Percentiles rank a stretch among this genome's conserved stretches.
Evolutionary conservation across 176 grass and related monocot genomes (phyloP).

Genomic region (Aegilops bicornis): DNA sequence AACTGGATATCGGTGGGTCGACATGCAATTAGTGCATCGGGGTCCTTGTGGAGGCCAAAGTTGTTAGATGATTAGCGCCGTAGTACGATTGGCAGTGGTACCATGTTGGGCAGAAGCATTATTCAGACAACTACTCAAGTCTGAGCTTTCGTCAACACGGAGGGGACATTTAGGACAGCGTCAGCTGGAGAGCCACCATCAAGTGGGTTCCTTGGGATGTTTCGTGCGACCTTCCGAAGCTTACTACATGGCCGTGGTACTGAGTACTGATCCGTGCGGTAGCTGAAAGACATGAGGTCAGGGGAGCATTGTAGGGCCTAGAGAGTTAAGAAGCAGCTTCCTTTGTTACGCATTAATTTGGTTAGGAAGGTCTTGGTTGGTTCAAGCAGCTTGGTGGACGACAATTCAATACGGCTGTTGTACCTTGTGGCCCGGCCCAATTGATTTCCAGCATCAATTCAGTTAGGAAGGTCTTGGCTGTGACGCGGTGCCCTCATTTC

Average conservation of each 20-base stretch:
- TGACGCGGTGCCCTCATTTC: neutral
- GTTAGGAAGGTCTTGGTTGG: slow-evolving; percentile 25
- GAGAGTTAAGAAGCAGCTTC: slow-evolving; percentile 23
- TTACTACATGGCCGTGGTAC: neutral
- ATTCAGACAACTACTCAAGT: neutral
- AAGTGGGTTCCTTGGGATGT: slow-evolving; percentile 18
- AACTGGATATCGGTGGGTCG: slow-evolving; percentile 1
- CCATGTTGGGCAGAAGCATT: neutral
- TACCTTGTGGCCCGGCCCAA: neutral
- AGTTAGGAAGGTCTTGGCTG: neutral
- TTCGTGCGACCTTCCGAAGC: slow-evolving; percentile 22
- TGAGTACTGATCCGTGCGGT: slow-evolving; percentile 2
- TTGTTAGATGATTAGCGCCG: slow-evolving; percentile 5
- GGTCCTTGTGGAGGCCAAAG: slow-evolving; percentile 18
- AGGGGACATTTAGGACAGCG: neutral
- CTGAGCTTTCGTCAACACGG: slow-evolving; percentile 1
- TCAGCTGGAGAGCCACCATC: slow-evolving; percentile 17
- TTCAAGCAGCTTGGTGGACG: slow-evolving; percentile 16
- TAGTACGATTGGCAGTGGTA: neutral
- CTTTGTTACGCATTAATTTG: slow-evolving; percentile 29
- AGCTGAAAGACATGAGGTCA: slow-evolving; percentile 21
- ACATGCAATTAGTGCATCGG: slow-evolving; percentile 13
- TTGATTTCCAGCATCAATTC: neutral
- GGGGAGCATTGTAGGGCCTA: slow-evolving; percentile 28
- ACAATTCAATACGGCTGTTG: neutral